These are phyloP conservation scores for Scutellaria barbata DNA, from an alignment of 257 asterid genomes.

Conservation along the genomic window DNA sequence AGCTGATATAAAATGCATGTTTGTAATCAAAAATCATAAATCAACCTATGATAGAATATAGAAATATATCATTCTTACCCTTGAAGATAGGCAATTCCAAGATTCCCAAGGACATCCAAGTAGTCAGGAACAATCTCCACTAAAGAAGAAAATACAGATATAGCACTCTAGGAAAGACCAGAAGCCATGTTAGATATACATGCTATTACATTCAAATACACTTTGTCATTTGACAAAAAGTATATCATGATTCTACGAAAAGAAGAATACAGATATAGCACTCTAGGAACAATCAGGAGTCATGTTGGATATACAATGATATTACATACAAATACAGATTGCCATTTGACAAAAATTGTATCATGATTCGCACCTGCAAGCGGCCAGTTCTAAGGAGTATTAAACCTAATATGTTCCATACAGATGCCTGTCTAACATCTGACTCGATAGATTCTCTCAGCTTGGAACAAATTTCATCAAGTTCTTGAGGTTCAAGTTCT, in stretches of 20 bases:
- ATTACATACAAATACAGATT: conserved; percentile 28
- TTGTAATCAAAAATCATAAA: neutral
- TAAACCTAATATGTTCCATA: conserved; percentile 89
- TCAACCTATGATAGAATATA: conserved; percentile 9
- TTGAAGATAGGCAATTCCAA: conserved; percentile 89
- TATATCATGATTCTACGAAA: conserved; percentile 51
- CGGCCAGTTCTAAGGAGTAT: conserved; percentile 88
- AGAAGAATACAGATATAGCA: conserved; percentile 79
- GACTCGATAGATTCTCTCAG: conserved; percentile 72
- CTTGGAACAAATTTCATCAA: conserved; percentile 75
- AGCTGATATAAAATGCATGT: conserved; percentile 24
- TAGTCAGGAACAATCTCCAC: conserved; percentile 75
- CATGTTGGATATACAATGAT: conserved; percentile 35
- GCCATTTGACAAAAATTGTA: conserved; percentile 35
- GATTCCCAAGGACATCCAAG: conserved; percentile 95
- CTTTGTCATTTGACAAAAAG: conserved; percentile 32
- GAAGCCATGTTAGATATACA: conserved; percentile 35
- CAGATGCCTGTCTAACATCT: conserved; percentile 86
- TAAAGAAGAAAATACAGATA: conserved; percentile 78
- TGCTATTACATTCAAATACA: conserved; percentile 27
- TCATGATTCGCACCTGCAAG: conserved; percentile 65
- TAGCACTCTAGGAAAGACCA: conserved; percentile 75
- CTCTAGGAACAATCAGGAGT: conserved; percentile 55
- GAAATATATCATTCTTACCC: conserved; percentile 57
- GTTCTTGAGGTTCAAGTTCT: conserved; percentile 83